Evolutionary conservation across 352 stramenopile species (phyloP), one percentile per base, ranked within the genome.

Genomic region (Globisporangium yorkense): DNA sequence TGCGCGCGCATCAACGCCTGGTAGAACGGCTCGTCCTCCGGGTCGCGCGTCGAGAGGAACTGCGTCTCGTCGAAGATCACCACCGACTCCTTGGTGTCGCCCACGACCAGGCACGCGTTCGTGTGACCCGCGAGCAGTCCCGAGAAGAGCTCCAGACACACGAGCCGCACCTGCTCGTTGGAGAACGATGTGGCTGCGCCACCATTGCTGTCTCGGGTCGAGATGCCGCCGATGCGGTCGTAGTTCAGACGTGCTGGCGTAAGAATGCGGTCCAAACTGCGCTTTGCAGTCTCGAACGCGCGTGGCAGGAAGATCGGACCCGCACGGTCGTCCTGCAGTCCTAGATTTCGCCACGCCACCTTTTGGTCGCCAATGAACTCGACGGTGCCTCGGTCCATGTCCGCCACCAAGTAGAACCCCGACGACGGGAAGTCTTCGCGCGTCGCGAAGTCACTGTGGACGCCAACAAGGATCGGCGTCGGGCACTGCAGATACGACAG

Each of bases 401-500:
- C 82, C 15, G 78, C 84, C 10, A 92, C 77, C 5, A 87, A 61
- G 60, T 84, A 88, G n/a, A 89, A 87, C 3, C 81, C 79, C 16
- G 75, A 72, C 5, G 75, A 80, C 9, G 84, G 81, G 3, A 94
- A 56, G 44, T 88, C 77, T 3, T 63, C 71, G 21, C 82, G 75
- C 12, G 75, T 53, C 2, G 78, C 80, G 61, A 84, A 90, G 20
- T 70, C 68, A 24, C 77, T 88, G 57, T 97, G 87, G 1, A 96
- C 66, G 24, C 88, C 88, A 2, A 96, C 84, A 35, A 97, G 70
- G 64, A 96, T 96, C 10, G 87, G 87, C 43, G 87, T 95, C n/a
- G 88, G 88, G 24, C 87, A 96, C 59, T 97, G 84, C 33, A 97
- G 73, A 47, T 96, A 94, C 29, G 87, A 92, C 4, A 96, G 72